Conservation (phyloP, 2,329 filamentous ascomycete species). For the Talaromyces islandicus region DNA sequence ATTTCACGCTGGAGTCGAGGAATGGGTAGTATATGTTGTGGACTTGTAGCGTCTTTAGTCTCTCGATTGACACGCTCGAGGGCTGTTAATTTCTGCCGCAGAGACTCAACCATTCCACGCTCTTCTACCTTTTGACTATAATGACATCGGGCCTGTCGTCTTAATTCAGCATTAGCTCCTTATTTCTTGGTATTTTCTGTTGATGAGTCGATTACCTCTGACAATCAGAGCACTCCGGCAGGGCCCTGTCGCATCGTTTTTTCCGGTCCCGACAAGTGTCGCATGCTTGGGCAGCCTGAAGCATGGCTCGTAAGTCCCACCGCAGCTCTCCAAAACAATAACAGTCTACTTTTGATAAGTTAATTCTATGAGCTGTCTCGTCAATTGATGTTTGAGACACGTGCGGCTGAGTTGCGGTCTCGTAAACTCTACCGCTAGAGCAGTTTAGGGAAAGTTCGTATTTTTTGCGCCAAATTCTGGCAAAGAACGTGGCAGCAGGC, state of each 20-base stretch:
- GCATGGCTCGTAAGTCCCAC: background rate
- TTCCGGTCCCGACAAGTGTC: slow-evolving; percentile 2
- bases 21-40: background rate
- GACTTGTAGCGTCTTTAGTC: background rate
- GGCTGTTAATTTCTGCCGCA: slow-evolving; percentile 3
- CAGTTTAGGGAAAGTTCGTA: too few relatives aligned
- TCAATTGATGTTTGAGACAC: background rate
- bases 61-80: background rate
- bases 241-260: slow-evolving; percentile 3
- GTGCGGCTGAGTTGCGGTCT: background rate
- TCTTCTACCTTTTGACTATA: slow-evolving; percentile 4
- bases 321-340: background rate
- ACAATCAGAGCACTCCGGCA: slow-evolving; percentile 5
- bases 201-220: background rate
- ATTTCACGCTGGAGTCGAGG: background rate
- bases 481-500: too few relatives aligned
- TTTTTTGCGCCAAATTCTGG: too few relatives aligned
- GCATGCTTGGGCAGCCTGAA: slow-evolving; percentile 2
- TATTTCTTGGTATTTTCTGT: background rate
- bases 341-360: background rate
- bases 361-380: background rate
- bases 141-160: slow-evolving; percentile 1
- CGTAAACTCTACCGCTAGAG: too few relatives aligned
- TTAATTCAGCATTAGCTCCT: background rate
- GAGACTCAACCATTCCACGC: slow-evolving; percentile 4